Evolutionary conservation across 1,284 basidiomycete species (phyloP), one percentile per base, ranked within the genome.

Genomic region (Sanghuangporus sanghuang): DNA sequence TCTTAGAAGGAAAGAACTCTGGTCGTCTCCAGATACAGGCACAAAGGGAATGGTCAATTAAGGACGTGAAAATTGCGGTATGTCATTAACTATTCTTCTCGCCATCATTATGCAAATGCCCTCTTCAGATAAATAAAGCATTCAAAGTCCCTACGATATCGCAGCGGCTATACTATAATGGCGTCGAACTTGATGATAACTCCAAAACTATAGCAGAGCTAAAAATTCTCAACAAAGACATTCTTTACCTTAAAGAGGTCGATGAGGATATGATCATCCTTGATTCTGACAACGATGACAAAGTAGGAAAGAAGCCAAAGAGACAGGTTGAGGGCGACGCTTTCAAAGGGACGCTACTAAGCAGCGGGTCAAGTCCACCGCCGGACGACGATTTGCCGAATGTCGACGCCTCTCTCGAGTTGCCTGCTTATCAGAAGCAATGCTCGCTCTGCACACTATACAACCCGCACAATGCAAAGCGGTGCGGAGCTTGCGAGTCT

Each of bases 11-110:
- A 2, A 82, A 79, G 70, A 78, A 81, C 62, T 73, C 78, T 52
- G 80, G 78, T 6, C 76, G 78, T 63, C 77, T 76, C 59, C 81
- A 74, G 66, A 71, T 92, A 56, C 79, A 73, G 12, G 79, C 93
- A 54, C 78, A 77, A 46, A 91, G 89, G 71, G 72, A 75, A 18
- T 90, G 83, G 68, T 85, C 86, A 0, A 79, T 93, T 61, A 92
- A 88, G 70, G 89, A 91, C 9, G 82, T 93, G 68, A 92, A 92
- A 72, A 72, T 89, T 58, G 77, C 82, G 78, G 90, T 92, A 63
- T 61, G 83, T 71, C 44, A 46, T 38, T 21, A 18, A 32, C 38
- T 18, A 18, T 16, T 32, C 27, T 9, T 27, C 16, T 40, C 23
- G 27, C 12, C 21, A 62, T 61, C 23, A 32, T 40, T 42, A 55